These are phyloP conservation scores for Leishmania lainsoni DNA, from an alignment of 208 protist species.

Conservation along the genomic window DNA sequence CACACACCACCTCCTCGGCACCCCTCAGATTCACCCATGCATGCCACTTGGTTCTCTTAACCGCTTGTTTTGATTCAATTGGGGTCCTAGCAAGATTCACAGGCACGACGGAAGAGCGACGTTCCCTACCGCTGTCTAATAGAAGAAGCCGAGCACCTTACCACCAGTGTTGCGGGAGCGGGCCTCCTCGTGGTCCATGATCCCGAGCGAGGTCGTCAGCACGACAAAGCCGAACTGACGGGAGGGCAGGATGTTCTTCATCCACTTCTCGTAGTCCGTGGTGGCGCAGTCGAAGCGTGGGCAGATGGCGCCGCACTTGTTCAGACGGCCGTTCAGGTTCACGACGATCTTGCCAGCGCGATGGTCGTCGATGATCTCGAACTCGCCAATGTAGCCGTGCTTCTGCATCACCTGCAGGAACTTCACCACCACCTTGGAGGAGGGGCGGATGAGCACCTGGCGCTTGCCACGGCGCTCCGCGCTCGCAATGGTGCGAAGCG, in stretches of 20 bases:
- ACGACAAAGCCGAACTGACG: constrained; percentile 99
- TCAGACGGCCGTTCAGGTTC: constrained; percentile 99
- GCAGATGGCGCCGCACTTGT: constrained; percentile 99
- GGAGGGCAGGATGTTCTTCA: constrained; percentile 99
- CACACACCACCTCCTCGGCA: background rate
- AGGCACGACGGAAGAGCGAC: background rate
- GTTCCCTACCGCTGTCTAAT: constrained; percentile 81
- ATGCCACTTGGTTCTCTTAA: background rate
- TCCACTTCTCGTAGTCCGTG: constrained; percentile 98
- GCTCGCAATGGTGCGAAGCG: constrained; percentile 98
- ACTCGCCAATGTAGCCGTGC: constrained; percentile 99
- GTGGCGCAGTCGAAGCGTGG: constrained; percentile 98
- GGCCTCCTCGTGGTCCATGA: constrained; percentile 99
- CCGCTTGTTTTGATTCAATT: background rate
- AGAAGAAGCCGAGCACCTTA: constrained; percentile 99
- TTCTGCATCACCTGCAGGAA: constrained; percentile 99
- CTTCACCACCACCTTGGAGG: constrained; percentile 99
- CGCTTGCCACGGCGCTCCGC: constrained; percentile 99
- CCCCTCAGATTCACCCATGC: background rate
- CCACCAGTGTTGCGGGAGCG: constrained; percentile 98
- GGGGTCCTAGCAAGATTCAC: constrained; percentile 5
- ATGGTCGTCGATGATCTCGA: constrained; percentile 99
- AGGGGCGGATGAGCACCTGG: constrained; percentile 99
- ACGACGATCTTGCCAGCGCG: constrained; percentile 99
- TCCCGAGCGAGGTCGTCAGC: constrained; percentile 99